Base-by-base conservation (phyloP, 2,329 filamentous ascomycete genomes). In the Colletotrichum cuscutae region DNA sequence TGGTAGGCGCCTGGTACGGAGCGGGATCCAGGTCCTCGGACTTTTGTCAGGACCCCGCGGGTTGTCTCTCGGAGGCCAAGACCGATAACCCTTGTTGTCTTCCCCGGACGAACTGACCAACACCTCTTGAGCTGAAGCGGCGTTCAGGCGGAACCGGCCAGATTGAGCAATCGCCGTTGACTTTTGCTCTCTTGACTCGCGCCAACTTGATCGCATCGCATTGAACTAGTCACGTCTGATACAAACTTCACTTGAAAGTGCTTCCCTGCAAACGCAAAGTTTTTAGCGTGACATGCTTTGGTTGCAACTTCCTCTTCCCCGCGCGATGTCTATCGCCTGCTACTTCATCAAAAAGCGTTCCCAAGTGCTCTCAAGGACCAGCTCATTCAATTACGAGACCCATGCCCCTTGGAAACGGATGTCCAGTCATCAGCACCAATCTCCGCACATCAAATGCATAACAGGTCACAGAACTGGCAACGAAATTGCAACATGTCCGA, bases 141-240 rank as follows among this genome's bases (percentile, higher is more conserved):
- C 26, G 12, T 12, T 3, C 11, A 12, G 49, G 49, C 24, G 59
- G 66, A 4, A 9, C 30, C 19, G 4, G 5, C 5, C 24, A 13
- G 15, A 54, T 24, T 24, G 26, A 35, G 24, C 3, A 37, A 42
- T 64, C 26, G 7, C 30, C 15, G 30, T 54, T 49, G 19, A 7
- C 11, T 19, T n/a, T 22, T 49, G 19, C 42, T n/a, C 19, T 28
- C 54, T 70, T 70, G 68, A 70, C 68, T 70, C 68, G 68, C 61
- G 54, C 53, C n/a, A 32, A 13, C 28, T 24, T 32, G 30, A 32
- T 19, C 46, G 54, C 24, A 32, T 42, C 19, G 46, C 56, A 65
- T 65, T 58, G 24, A 65, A 52, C 53, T 30, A 30, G 37, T 24
- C 30, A 24, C 13, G 15, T 60, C 67, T 70, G 54, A 65, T 42